Evolutionary conservation across 768 basidiomycete species (phyloP).

Genomic region (Tricholoma flavovirens): DNA sequence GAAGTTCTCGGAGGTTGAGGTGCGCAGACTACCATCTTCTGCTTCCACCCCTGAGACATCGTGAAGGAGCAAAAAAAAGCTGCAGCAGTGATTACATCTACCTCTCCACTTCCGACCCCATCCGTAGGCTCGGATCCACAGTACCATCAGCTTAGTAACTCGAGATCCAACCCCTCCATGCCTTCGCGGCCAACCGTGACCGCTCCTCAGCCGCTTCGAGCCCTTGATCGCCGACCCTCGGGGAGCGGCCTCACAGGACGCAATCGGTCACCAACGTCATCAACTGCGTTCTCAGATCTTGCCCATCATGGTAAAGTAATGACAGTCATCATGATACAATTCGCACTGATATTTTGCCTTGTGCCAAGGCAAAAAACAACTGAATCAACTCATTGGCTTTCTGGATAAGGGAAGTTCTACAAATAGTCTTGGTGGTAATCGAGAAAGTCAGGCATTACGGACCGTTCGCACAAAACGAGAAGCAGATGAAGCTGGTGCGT

Average conservation of each 20-base stretch:
- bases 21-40: slow-evolving; percentile 23
- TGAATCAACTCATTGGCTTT: slow-evolving; percentile 82
- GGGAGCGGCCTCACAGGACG: slow-evolving; percentile 46
- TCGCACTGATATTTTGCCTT: slow-evolving; percentile 9
- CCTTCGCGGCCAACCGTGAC: slow-evolving; percentile 52
- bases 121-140: slow-evolving; percentile 28
- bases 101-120: slow-evolving; percentile 26
- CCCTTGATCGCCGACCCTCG: slow-evolving; percentile 71
- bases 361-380: slow-evolving; percentile 67
- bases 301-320: slow-evolving; percentile 65
- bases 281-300: slow-evolving; percentile 75
- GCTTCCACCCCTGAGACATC: neutral
- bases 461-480: slow-evolving; percentile 83
- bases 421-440: slow-evolving; percentile 54
- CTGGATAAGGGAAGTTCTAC: slow-evolving; percentile 69
- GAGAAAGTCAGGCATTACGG: slow-evolving; percentile 63
- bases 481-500: slow-evolving; percentile 81
- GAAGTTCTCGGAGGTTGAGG: slow-evolving; percentile 88
- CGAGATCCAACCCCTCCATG: slow-evolving; percentile 41
- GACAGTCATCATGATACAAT: neutral
- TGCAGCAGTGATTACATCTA: slow-evolving; percentile 29
- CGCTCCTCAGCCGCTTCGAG: slow-evolving; percentile 68
- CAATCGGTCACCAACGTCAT: slow-evolving; percentile 73
- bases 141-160: slow-evolving; percentile 27
- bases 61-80: slow-evolving; percentile 61